Conservation (phyloP, 495 filamentous ascomycete genomes). For the Penicillium paxilli region DNA sequence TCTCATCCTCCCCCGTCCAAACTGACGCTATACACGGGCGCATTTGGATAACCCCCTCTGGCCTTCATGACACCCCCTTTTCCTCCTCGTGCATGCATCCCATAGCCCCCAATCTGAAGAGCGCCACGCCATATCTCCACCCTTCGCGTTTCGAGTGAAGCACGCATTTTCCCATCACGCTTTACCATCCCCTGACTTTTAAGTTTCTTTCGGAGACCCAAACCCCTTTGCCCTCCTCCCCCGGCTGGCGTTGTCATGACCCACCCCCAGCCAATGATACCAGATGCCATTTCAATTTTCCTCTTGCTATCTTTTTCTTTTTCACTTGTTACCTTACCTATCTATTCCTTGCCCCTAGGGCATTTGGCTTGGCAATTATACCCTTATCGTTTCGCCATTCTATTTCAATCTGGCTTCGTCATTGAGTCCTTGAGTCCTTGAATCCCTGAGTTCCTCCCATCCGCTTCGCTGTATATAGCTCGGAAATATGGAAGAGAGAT, state of each 20-base stretch:
- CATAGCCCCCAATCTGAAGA: neutral
- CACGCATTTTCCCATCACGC: no score
- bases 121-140: neutral
- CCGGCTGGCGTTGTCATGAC: slow-evolving; percentile 18
- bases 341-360: no score
- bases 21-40: slow-evolving; percentile 2
- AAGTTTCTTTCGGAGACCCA: no score
- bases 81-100: slow-evolving; percentile 3
- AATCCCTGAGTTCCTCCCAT: no score
- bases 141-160: no score
- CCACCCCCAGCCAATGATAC: slow-evolving; percentile 22
- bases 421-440: no score
- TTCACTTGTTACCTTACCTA: neutral
- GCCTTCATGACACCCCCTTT: neutral
- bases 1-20: neutral
- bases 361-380: slow-evolving; percentile 17
- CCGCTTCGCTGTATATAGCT: no score
- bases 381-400: no score
- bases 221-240: neutral
- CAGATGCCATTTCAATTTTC: slow-evolving; percentile 16
- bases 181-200: no score
- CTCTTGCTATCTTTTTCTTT: no score
- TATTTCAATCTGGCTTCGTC: no score
- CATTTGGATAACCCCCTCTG: neutral
- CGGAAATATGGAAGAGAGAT: no score